Conservation (phyloP, 441 rosid species). For the Hypseocharis bilobata region DNA sequence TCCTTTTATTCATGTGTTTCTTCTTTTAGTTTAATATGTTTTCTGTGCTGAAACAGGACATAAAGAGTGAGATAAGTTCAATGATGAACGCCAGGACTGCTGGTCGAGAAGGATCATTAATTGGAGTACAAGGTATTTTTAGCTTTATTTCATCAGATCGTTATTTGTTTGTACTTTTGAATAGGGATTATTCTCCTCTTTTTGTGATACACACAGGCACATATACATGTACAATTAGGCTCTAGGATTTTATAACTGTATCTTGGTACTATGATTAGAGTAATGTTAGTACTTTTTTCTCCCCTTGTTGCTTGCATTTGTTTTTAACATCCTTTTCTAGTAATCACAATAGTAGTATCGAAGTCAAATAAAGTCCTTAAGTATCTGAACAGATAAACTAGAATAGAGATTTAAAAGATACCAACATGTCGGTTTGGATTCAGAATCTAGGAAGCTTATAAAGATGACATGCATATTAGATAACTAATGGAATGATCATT, state of each 20-base stretch:
- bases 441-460: neutral
- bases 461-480: neutral
- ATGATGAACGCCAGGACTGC: constrained; percentile 67
- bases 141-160: neutral
- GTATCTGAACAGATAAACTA: no score
- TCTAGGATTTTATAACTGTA: neutral
- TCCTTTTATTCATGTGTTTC: neutral
- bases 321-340: neutral
- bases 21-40: constrained; percentile 17
- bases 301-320: neutral
- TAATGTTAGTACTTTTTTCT: neutral
- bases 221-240: neutral
- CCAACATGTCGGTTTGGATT: neutral
- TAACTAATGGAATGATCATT: neutral
- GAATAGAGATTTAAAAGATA: neutral
- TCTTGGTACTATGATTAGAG: neutral
- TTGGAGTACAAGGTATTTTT: constrained; percentile 62
- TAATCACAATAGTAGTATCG: neutral
- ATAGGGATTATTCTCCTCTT: neutral
- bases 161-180: neutral
- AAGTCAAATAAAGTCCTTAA: neutral
- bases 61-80: constrained; percentile 74
- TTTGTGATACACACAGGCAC: no score
- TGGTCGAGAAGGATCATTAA: constrained; percentile 75
- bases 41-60: constrained; percentile 43